Evolutionary conservation across 2,329 filamentous ascomycete species (phyloP).

Genomic region (Aureobasidium uvarum): DNA sequence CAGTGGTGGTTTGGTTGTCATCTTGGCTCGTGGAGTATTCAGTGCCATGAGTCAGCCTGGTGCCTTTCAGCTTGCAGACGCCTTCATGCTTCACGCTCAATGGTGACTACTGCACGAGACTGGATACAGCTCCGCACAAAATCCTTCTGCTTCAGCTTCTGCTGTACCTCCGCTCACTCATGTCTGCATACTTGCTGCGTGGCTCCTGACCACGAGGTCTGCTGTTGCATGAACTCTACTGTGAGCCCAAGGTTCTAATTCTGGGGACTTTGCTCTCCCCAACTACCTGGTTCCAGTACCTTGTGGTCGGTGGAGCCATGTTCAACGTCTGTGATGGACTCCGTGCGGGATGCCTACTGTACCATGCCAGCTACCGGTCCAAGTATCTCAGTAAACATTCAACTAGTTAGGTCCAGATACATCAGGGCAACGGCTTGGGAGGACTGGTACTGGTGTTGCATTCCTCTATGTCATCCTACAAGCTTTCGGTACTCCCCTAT

Average conservation of each 20-base stretch:
- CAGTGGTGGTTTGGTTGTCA: neutral
- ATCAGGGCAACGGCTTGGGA: too few relatives aligned
- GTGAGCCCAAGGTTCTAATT: neutral
- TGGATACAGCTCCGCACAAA: neutral
- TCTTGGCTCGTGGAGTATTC: neutral
- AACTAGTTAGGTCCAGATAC: too few relatives aligned
- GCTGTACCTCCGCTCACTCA: neutral
- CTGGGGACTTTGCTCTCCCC: neutral
- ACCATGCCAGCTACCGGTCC: neutral
- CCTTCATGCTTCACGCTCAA: neutral
- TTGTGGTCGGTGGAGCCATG: neutral
- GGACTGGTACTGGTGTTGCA: too few relatives aligned
- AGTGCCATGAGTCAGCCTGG: slow-evolving; percentile 5
- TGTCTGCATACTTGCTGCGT: neutral
- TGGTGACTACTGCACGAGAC: slow-evolving; percentile 2
- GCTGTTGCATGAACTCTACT: neutral
- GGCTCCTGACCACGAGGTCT: slow-evolving; percentile 2
- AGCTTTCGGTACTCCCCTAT: too few relatives aligned
- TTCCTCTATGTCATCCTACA: too few relatives aligned
- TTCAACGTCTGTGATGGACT: neutral
- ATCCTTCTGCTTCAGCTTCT: slow-evolving; percentile 8
- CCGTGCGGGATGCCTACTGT: neutral
- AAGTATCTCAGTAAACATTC: too few relatives aligned
- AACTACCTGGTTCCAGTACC: slow-evolving; percentile 9
- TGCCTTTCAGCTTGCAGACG: neutral